These are phyloP conservation scores for grape (Vitis vinifera) DNA, from an alignment of 164 flowering plant species.

Conservation along the genomic window DNA sequence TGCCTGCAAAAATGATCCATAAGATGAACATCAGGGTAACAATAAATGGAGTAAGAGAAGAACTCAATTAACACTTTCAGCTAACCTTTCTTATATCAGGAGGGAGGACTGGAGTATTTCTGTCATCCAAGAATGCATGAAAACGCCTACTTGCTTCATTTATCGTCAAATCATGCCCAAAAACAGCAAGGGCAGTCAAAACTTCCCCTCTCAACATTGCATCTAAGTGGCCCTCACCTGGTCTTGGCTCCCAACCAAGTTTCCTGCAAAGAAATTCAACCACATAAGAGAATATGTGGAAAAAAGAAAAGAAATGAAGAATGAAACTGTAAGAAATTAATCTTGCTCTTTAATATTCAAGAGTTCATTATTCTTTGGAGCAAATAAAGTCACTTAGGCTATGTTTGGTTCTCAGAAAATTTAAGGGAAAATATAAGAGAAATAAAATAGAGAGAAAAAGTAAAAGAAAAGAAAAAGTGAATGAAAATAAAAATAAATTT, in stretches of 20 bases:
- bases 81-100: conserved; percentile 87
- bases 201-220: conserved; percentile 95
- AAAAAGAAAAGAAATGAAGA: neutral
- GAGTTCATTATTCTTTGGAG: too few species aligned
- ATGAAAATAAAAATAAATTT: neutral
- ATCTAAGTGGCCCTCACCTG: conserved; percentile 86
- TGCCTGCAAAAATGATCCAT: conserved; percentile 54
- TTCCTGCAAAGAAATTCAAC: conserved; percentile 42
- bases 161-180: conserved; percentile 70
- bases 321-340: neutral
- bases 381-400: neutral
- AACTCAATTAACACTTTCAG: neutral
- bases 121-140: conserved; percentile 68
- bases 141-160: conserved; percentile 79
- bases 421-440: neutral
- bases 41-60: neutral
- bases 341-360: too few species aligned
- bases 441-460: neutral
- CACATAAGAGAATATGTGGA: too few species aligned
- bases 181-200: conserved; percentile 70
- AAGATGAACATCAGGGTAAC: neutral
- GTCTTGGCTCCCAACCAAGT: conserved; percentile 88
- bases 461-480: neutral
- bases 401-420: neutral
- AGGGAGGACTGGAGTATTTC: conserved; percentile 75